Conservation (phyloP, 1,139 yeast genomes). For the Yamadazyma buinensis region DNA sequence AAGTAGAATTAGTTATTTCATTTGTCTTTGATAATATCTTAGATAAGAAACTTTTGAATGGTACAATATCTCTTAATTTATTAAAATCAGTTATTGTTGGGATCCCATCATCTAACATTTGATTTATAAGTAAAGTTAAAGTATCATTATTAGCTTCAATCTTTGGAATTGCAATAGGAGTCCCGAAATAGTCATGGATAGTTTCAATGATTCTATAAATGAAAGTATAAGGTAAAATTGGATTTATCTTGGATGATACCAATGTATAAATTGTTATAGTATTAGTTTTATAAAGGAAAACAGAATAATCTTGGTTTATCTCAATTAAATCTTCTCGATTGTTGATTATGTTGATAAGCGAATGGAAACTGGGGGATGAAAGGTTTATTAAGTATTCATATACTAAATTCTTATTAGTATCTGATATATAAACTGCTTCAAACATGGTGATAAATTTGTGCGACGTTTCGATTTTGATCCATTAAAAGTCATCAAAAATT, state of each 20-base stretch:
- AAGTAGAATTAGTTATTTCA: slow-evolving; percentile 18
- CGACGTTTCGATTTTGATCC: too few relatives aligned
- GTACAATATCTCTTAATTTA: slow-evolving; percentile 65
- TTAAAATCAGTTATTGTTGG: slow-evolving; percentile 75
- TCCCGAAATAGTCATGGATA: slow-evolving; percentile 56
- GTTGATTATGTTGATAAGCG: slow-evolving; percentile 30
- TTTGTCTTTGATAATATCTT: slow-evolving; percentile 34
- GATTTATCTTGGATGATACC: slow-evolving; percentile 23
- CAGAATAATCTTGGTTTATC: slow-evolving; percentile 26
- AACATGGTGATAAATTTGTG: slow-evolving; percentile 17
- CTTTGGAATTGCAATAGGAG: slow-evolving; percentile 53
- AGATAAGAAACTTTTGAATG: slow-evolving; percentile 45
- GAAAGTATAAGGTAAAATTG: slow-evolving; percentile 56
- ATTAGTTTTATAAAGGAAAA: slow-evolving; percentile 21
- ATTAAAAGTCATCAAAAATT: too few relatives aligned
- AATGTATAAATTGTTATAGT: slow-evolving; percentile 27
- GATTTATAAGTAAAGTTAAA: slow-evolving; percentile 44
- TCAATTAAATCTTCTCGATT: slow-evolving; percentile 18
- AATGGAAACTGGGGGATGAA: slow-evolving; percentile 47
- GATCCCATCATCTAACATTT: slow-evolving; percentile 73
- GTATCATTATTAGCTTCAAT: slow-evolving; percentile 66
- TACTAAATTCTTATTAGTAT: slow-evolving; percentile 48
- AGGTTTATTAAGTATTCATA: slow-evolving; percentile 55
- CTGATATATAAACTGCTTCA: slow-evolving; percentile 66
- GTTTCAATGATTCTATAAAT: slow-evolving; percentile 48